Base-by-base conservation (phyloP, 345 rosid genomes). In the Arabis alpina region DNA sequence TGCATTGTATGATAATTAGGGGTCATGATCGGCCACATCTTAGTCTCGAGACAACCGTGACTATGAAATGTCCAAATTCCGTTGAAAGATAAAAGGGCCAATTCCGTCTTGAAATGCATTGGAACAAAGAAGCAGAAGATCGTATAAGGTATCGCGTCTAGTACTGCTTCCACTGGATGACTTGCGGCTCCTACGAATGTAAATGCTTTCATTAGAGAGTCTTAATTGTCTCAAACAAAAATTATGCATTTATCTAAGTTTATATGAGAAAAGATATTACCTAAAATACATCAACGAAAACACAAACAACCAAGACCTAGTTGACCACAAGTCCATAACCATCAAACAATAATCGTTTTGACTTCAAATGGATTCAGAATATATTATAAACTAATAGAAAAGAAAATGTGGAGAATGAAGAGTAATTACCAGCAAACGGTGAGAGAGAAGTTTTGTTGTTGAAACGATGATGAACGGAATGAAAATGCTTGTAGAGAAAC, bases 401-500 rank as follows among this genome's bases (percentile, higher is more conserved):
- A 15, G 10, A 45, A 45, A 6, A 15, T 15, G 27, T 58, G 23
- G 14, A 58, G 30, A 37, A 4, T 30, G 1, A 39, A 47, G 10
- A 42, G 1, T 10, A 24, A 15, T 24, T 64, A 54, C 71, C 52
- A 25, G 61, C 71, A 41, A 66, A 54, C 28, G 71, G 71, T 37
- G 71, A 66, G 27, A 66, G 42, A 3, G 61, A 40, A 41, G 49
- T 53, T 27, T 40, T 28, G 30, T 4, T 28, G 32, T 53, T 32
- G 41, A 42, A 66, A 10, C 52, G 52, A 53, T 54, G 71, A 28
- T 66, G 61, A 53, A 54, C 53, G 3, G 12, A 8, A 28, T 66
- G 61, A 43, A 65, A 54, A 43, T 53, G 19, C 8, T 66, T 66
- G 28, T 66, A 66, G 28, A 66, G 61, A 66, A 42, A 61, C 32